These are phyloP conservation scores for Stachybotrys elegans DNA, from an alignment of 2,329 filamentous ascomycete species.

Conservation along the genomic window DNA sequence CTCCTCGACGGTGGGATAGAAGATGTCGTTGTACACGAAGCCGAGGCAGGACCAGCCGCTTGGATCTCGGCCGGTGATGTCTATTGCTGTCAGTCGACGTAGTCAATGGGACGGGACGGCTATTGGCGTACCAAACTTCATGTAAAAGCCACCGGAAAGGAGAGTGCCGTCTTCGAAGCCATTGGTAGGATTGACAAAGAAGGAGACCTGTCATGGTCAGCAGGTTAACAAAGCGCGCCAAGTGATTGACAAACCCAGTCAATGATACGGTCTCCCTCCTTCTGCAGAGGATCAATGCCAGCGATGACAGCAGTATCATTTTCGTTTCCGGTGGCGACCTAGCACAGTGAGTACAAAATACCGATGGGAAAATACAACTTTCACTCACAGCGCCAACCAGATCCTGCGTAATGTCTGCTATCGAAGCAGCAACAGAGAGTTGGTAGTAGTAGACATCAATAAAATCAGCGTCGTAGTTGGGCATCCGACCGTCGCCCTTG, in stretches of 20 bases:
- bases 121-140: conserved; percentile 40
- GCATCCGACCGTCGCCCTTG: conserved; percentile 26
- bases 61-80: conserved; percentile 44
- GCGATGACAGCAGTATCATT: not conserved
- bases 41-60: conserved; percentile 46
- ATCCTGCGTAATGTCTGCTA: conserved; percentile 19
- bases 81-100: conserved; percentile 42
- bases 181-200: not conserved
- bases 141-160: conserved; percentile 26
- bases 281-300: not conserved
- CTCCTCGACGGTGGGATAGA: conserved; percentile 43
- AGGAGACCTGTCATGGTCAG: not conserved
- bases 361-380: not conserved
- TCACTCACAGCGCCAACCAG: conserved; percentile 24
- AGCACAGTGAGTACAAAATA: conserved; percentile 29
- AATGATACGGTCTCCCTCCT: conserved; percentile 1
- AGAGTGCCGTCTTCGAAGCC: not conserved
- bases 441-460: conserved; percentile 23
- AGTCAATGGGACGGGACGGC: conserved; percentile 25
- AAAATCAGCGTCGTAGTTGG: conserved; percentile 10
- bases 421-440: not conserved
- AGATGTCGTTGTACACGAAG: conserved; percentile 30
- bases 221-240: not conserved
- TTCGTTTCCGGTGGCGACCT: conserved; percentile 1
- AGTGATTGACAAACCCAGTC: not conserved